phyloP scores from a whole-genome alignment of 2,329 filamentous ascomycete genomes.

The Ceratocystis harringtonii region DNA sequence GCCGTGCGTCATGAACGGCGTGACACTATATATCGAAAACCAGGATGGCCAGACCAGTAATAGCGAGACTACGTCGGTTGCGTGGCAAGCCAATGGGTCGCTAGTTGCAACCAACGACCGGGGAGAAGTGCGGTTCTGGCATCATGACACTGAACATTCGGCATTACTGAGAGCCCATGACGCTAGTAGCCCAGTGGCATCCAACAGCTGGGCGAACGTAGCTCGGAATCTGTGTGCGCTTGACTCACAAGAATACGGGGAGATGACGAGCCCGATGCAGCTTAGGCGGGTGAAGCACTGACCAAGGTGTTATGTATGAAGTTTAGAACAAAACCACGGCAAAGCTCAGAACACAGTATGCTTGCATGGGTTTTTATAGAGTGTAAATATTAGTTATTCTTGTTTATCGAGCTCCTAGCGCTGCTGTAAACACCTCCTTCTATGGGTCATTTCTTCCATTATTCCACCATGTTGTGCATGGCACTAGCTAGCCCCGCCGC shows the following conservation, averaged over 20 bases:
- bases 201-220: constrained; percentile 3
- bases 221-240: background rate
- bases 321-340: background rate
- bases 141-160: background rate
- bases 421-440: background rate
- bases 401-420: background rate
- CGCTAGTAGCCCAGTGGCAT: constrained; percentile 1
- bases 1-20: constrained; percentile 11
- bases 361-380: background rate
- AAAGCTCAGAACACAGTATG: constrained; percentile 9
- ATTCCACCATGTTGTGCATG: background rate
- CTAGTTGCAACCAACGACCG: constrained; percentile 12
- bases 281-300: background rate
- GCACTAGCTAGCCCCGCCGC: background rate
- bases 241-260: background rate
- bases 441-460: background rate
- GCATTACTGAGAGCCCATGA: background rate
- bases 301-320: background rate
- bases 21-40: constrained; percentile 5
- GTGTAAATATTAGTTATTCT: background rate
- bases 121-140: constrained; percentile 12
- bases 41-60: background rate
- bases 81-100: constrained; percentile 11
- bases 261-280: background rate
- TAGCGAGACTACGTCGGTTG: constrained; percentile 9